Base-by-base conservation (phyloP, 2,329 filamentous ascomycete species). In the Xylaria hypoxylon region DNA sequence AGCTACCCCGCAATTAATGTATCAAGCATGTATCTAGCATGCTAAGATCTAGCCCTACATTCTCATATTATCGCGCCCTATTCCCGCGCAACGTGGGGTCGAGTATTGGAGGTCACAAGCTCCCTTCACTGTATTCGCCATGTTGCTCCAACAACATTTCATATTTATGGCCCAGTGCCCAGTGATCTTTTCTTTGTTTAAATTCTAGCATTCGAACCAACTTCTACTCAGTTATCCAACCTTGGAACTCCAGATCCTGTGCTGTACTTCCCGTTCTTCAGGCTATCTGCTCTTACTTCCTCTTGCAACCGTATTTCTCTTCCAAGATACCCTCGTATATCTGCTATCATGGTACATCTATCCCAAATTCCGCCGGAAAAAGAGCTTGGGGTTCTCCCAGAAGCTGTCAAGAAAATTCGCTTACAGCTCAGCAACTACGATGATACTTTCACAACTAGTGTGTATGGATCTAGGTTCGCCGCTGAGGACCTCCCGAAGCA, bases 401-500 rank as follows among this genome's bases (percentile, higher is more conserved):
- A 80, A 51, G 77, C 77, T 44, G 73, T 81, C 67, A 80, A 80
- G 72, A 82, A 82, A 71, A 73, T 80, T 65, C 80, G 81, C 62
- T 77, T 87, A 42, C 79, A 85, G 71, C 82, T 87, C 31, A 79
- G 81, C 71, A 80, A 82, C 69, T 82, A 84, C 57, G 81, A 82
- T 19, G 86, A 88, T 77, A 82, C 84, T 76, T 90, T 90, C 81
- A 91, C 89, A 60, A 90, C 91, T 45, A 94, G 90, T 70, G 92
- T 97, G 74, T 98, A 97, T 77, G 95, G 94, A 76, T 94, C 92
- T 69, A 88, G 86, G 70, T 97, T 93, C 77, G 95, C 95, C 24
- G 87, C 87, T 35, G 83, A 91, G 76, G 93, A 97, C 75, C 84
- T 98, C 47, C 94, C 94, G 31, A 88, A 86, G 76, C 84, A 92